Base-by-base conservation (phyloP, 768 basidiomycete genomes). In the Auriscalpium vulgare region DNA sequence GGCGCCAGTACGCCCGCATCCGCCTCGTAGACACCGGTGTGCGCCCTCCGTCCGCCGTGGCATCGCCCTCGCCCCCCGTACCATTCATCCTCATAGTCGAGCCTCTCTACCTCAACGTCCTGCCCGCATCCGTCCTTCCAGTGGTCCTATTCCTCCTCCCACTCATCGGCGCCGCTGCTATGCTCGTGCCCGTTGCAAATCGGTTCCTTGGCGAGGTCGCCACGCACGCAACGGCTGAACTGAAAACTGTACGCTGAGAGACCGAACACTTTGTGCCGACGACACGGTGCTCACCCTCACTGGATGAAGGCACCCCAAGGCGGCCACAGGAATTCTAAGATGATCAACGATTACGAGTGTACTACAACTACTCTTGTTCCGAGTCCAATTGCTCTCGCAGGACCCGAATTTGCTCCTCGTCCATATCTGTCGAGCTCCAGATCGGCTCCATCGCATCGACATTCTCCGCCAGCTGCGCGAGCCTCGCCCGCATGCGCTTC, bases 31-130 rank as follows among this genome's bases (percentile, higher is more conserved):
- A 81, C 66, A 73, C 75, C 3, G 83, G 84, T 36, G 72, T 87
- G 34, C 73, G 72, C 56, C 74, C 74, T 2, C 81, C 81, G 21
- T 51, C 50, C 37, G 58, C 46, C 51, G 61, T 37, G 45, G 60
- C 51, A 59, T 58, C 62, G 35, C 46, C 61, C 14, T 56, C 53
- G 29, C 50, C 7, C 51, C 71, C 65, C 0, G 75, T 87, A 6
- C 74, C 83, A 3, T 74, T 87, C 59, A 66, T 75, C 54, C 60
- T 87, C 14, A 67, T 73, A 17, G 64, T 88, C 46, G 87, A 88
- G 62, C 87, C 82, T 29, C 67, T 82, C 1, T 74, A 79, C 54
- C 63, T 82, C n/a, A 83, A 81, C 14, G 67, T 83, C 21, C 65
- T 88, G 34, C 86, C 86, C 9, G 72, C 74, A 16, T 78, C 83